Evolutionary conservation across 176 grass and related monocot species (phyloP).

Genomic region (Hsuehochloa calcarea): DNA sequence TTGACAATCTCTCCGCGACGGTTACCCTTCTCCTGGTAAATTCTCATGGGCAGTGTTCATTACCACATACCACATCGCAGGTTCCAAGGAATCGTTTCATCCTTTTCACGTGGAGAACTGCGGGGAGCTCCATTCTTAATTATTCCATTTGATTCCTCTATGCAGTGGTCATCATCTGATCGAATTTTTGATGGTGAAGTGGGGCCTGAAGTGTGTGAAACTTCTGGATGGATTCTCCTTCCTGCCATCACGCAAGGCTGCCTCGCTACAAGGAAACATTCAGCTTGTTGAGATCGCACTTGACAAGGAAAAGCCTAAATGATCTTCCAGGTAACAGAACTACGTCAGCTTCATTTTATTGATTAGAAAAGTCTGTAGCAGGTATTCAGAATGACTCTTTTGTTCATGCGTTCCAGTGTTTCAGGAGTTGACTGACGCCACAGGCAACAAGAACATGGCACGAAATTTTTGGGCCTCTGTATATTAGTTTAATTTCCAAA

Average conservation of each 20-base stretch:
- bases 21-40: conserved; percentile 68
- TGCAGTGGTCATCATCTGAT: conserved; percentile 85
- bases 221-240: conserved; percentile 78
- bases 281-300: conserved; percentile 70
- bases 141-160: neutral
- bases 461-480: neutral
- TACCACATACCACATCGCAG: conserved; percentile 84
- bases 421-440: neutral
- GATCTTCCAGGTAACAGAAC: neutral
- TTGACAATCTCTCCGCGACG: conserved; percentile 70
- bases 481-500: neutral
- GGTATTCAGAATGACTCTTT: neutral
- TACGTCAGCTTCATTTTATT: neutral
- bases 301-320: conserved; percentile 34
- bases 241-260: conserved; percentile 65
- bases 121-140: neutral
- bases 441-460: neutral
- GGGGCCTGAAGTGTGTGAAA: conserved; percentile 77
- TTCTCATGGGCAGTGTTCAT: conserved; percentile 64
- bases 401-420: neutral
- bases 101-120: neutral
- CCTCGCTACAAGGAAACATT: conserved; percentile 69
- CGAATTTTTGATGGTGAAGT: conserved; percentile 91
- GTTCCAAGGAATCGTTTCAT: conserved; percentile 35
- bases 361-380: neutral